These are phyloP conservation scores for Taphrina confusa DNA, from an alignment of 1,139 yeast species.

Conservation along the genomic window DNA sequence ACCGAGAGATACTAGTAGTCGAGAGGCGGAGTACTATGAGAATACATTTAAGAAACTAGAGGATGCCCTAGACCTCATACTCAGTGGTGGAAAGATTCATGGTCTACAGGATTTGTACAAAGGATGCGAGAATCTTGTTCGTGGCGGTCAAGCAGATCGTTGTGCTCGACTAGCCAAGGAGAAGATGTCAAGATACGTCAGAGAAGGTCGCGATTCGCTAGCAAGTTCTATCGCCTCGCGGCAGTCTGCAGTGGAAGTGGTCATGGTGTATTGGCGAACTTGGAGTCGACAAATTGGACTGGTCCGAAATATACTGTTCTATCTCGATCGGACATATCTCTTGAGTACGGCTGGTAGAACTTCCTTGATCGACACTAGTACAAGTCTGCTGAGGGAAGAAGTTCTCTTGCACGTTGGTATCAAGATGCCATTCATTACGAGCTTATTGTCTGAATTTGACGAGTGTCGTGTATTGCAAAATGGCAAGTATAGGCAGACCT, in stretches of 20 bases:
- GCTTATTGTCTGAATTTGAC: not conserved
- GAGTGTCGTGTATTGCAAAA: not conserved
- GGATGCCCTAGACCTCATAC: slow-evolving; percentile 42
- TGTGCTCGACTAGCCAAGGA: slow-evolving; percentile 34
- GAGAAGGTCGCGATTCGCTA: slow-evolving; percentile 19
- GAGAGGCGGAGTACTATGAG: slow-evolving; percentile 39
- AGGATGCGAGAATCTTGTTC: slow-evolving; percentile 48
- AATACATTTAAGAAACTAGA: slow-evolving; percentile 40
- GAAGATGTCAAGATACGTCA: slow-evolving; percentile 36
- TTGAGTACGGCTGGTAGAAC: slow-evolving; percentile 43
- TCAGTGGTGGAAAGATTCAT: slow-evolving; percentile 37
- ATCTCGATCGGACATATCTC: slow-evolving; percentile 48
- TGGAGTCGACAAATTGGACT: slow-evolving; percentile 44
- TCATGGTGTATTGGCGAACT: slow-evolving; percentile 41
- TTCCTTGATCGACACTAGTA: slow-evolving; percentile 43
- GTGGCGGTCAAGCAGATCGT: slow-evolving; percentile 43
- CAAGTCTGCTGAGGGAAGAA: slow-evolving; percentile 39
- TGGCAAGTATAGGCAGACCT: not conserved
- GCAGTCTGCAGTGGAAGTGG: slow-evolving; percentile 34
- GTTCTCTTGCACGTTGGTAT: slow-evolving; percentile 3
- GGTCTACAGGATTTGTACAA: slow-evolving; percentile 47
- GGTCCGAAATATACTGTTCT: slow-evolving; percentile 45
- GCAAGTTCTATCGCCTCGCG: slow-evolving; percentile 18
- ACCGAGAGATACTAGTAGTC: slow-evolving; percentile 3
- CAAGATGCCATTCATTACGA: not conserved